Evolutionary conservation across 2,329 filamentous ascomycete species (phyloP), one percentile per base, ranked within the genome.

Genomic region (Aspergillus tubingensis): DNA sequence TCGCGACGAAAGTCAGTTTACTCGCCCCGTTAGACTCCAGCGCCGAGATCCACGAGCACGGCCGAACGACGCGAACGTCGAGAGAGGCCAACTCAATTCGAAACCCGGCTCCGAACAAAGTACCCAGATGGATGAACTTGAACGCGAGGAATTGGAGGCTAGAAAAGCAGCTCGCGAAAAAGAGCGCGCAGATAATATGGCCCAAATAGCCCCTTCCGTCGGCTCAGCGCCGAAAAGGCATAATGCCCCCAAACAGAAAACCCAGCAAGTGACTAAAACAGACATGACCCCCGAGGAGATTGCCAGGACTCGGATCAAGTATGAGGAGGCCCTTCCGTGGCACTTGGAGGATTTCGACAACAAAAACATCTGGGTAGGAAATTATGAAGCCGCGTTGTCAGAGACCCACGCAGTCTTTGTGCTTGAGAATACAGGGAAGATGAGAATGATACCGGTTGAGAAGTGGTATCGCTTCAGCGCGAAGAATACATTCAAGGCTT

Each of bases 321-420:
- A 98, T 67, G 95, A 98, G 74, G 95, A 99, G 76, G 92, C 94
- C 3, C 81, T 97, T 53, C 95, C 95, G 5, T 99, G 95, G 95
- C 93, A 97, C 74, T 78, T 99, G 38, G 95, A 99, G 74, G 95
- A 99, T 74, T 96, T 93, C 43, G 94, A 99, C 70, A 92, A 92
- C 65, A 96, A 94, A 75, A 94, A 96, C 69, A 90, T 91, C 2
- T 98, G 93, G 92, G 88, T 95, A 36, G 95, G 93, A 48, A 90
- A 88, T 59, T 97, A 98, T 68, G 91, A 98, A 69, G 90, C 90
- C 25, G 91, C 92, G 17, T 83, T 98, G 39, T 96, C 94, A 0
- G 89, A 94, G 69, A 83, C 81, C 1, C 88, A 91, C 54, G 91
- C 92, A 54, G 89, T 96, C 65, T 89, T 96, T 57, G 85, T 94